These are phyloP conservation scores for Lodderomyces metapsilosis DNA, from an alignment of 1,139 yeast genomes.

Conservation along the genomic window DNA sequence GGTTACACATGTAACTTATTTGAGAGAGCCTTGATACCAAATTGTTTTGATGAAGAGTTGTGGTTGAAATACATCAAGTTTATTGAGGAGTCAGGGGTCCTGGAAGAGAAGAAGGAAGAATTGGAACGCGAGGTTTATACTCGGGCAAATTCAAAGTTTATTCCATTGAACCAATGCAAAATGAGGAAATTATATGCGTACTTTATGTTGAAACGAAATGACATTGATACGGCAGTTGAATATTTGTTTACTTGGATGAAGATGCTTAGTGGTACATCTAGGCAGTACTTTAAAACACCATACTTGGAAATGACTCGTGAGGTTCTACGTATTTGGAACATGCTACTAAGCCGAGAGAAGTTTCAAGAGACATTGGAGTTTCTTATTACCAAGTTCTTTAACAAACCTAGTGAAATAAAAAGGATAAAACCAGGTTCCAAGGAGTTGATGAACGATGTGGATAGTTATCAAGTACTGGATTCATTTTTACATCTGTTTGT, in stretches of 20 bases:
- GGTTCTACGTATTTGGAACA: conserved; percentile 21
- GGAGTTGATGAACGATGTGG: background rate
- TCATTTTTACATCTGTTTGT: conserved; percentile 14
- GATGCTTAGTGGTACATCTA: conserved; percentile 21
- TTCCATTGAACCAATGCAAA: conserved; percentile 40
- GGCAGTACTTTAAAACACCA: conserved; percentile 11
- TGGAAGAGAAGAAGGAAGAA: conserved; percentile 22
- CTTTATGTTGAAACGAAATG: conserved; percentile 24
- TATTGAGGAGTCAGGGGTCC: conserved; percentile 13
- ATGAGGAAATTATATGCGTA: conserved; percentile 44
- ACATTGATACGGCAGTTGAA: conserved; percentile 25
- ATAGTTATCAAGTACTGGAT: conserved; percentile 7
- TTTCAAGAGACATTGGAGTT: conserved; percentile 15
- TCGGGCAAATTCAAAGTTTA: conserved; percentile 42
- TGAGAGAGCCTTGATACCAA: conserved; percentile 62
- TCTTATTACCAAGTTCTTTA: conserved; percentile 23
- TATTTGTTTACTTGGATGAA: conserved; percentile 29
- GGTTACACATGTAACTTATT: conserved; percentile 36
- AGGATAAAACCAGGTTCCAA: conserved; percentile 6
- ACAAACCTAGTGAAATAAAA: conserved; percentile 12
- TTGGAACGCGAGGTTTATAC: conserved; percentile 32
- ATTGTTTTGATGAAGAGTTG: conserved; percentile 46
- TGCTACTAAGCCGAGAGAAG: conserved; percentile 6
- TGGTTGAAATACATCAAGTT: conserved; percentile 62
- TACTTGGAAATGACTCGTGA: conserved; percentile 19